phyloP scores from a whole-genome alignment of 331 rosid genomes.

The Quercus tomentella region DNA sequence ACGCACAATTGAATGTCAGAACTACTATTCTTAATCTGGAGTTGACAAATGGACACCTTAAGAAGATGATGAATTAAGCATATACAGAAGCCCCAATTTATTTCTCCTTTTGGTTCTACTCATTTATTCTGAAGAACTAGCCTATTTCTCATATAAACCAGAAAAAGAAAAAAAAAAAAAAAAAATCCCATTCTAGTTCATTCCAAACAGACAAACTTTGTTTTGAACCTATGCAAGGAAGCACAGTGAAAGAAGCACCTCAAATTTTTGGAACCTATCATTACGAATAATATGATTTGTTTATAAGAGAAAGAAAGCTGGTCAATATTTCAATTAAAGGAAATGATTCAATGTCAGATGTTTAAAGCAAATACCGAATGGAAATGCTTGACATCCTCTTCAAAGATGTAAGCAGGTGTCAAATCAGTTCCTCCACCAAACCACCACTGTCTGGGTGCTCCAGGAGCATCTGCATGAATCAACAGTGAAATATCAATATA shows the following conservation, averaged over 20 bases:
- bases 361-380: conserved; percentile 58
- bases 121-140: neutral
- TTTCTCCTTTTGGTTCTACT: neutral
- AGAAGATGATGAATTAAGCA: neutral
- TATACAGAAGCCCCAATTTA: neutral
- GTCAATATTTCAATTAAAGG: neutral
- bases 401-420: conserved; percentile 91
- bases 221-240: neutral
- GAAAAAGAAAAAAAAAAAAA: neutral
- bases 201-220: neutral
- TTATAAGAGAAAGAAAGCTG: neutral
- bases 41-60: neutral
- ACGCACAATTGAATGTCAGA: neutral
- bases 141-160: neutral
- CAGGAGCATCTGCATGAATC: conserved; percentile 67
- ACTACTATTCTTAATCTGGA: neutral
- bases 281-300: neutral
- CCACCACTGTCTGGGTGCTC: conserved; percentile 99
- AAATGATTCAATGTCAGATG: conserved; percentile 2
- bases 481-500: neutral
- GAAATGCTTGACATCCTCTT: conserved; percentile 95
- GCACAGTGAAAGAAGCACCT: neutral
- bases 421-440: conserved; percentile 99
- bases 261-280: neutral
- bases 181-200: neutral